Percentiles rank a stretch among this genome's conserved stretches.
These are phyloP conservation scores for Debaryomyces udenii DNA, from an alignment of 1,139 yeast species.

Conservation along the genomic window DNA sequence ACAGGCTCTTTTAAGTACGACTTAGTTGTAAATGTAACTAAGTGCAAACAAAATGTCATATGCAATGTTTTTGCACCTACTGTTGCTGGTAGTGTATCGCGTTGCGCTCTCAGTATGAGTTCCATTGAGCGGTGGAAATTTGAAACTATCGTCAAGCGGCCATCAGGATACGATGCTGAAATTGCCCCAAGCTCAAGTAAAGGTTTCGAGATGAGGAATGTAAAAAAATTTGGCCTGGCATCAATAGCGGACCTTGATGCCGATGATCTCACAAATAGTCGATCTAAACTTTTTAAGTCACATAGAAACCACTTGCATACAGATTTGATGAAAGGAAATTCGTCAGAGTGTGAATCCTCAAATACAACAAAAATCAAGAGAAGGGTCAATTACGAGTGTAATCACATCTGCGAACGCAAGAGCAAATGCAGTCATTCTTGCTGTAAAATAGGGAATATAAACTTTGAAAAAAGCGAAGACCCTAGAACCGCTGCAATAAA, in stretches of 20 bases:
- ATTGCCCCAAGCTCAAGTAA: not conserved
- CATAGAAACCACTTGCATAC: no score
- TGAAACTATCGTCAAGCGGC: constrained; percentile 1
- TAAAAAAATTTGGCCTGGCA: no score
- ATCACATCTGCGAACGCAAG: constrained; percentile 42
- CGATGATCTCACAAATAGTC: no score
- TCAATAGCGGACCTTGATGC: no score
- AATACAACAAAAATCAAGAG: no score
- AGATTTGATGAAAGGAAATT: no score
- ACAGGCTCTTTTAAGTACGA: constrained; percentile 24
- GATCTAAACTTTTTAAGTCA: no score
- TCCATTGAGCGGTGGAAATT: constrained; percentile 10
- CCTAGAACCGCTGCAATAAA: no score
- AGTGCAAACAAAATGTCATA: constrained; percentile 21
- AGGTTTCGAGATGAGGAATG: no score
- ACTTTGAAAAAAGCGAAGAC: no score
- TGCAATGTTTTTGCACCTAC: constrained; percentile 37
- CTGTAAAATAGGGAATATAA: constrained; percentile 44
- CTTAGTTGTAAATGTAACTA: constrained; percentile 20
- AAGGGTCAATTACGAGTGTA: constrained; percentile 37
- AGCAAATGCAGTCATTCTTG: constrained; percentile 44
- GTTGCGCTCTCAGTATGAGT: not conserved
- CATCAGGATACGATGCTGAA: not conserved
- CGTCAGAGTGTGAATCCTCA: no score
- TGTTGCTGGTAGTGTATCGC: constrained; percentile 33